Evolutionary conservation across 129 eudicot species (phyloP).

Genomic region (Apium graveolens): DNA sequence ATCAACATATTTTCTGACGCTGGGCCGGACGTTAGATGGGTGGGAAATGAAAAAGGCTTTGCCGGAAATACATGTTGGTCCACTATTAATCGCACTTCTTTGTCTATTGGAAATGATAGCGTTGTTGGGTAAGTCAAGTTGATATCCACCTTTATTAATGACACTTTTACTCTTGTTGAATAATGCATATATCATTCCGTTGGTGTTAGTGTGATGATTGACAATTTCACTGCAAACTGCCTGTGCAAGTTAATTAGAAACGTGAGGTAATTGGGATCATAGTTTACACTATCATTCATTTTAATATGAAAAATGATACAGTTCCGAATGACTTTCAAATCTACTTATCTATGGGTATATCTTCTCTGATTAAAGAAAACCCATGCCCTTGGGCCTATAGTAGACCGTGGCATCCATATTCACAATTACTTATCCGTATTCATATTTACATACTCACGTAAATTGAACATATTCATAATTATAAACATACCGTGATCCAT

Average conservation of each 20-base stretch:
- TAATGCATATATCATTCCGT: neutral
- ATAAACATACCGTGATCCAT: no score
- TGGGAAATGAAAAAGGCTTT: constrained; percentile 66
- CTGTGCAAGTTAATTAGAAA: no score
- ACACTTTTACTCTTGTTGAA: neutral
- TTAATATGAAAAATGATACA: no score
- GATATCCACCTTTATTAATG: neutral
- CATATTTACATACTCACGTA: no score
- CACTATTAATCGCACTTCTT: constrained; percentile 57
- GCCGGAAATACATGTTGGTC: constrained; percentile 93
- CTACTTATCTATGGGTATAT: no score
- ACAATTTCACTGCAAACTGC: no score
- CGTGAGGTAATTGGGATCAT: neutral
- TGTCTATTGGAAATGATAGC: constrained; percentile 74
- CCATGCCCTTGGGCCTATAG: no score
- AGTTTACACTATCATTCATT: neutral
- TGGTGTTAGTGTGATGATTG: neutral
- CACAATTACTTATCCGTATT: no score
- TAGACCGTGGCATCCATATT: no score
- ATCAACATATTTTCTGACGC: constrained; percentile 94
- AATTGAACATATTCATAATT: no score
- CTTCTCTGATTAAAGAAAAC: no score
- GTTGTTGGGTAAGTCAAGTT: constrained; percentile 46
- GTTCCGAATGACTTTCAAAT: no score
- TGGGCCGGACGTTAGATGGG: constrained; percentile 87